Evolutionary conservation across 768 basidiomycete genomes (phyloP).

Genomic region (Leccinum variicolor): DNA sequence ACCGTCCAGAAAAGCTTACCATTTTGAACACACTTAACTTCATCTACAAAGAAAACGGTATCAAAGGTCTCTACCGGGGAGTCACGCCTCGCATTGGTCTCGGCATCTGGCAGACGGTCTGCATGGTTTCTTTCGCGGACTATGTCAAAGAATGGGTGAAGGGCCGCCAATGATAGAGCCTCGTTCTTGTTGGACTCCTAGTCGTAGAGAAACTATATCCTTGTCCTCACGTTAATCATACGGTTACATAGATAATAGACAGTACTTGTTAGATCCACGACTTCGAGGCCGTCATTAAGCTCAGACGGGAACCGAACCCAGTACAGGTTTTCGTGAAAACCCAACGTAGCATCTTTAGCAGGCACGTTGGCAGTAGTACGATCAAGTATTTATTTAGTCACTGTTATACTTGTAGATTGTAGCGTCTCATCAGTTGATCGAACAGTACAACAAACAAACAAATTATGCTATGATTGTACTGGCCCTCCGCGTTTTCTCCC

Average conservation of each 20-base stretch:
- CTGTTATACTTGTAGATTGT: too few relatives aligned
- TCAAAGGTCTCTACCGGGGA: slow-evolving; percentile 95
- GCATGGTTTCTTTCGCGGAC: slow-evolving; percentile 98
- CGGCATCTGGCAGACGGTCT: slow-evolving; percentile 96
- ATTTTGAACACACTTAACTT: slow-evolving; percentile 89
- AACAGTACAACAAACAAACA: too few relatives aligned
- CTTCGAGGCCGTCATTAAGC: neutral
- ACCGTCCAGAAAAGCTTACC: slow-evolving; percentile 89
- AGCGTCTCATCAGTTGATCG: too few relatives aligned
- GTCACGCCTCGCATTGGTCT: slow-evolving; percentile 96
- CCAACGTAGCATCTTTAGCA: too few relatives aligned
- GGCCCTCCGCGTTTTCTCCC: too few relatives aligned
- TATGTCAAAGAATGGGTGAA: slow-evolving; percentile 90
- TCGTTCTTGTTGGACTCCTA: slow-evolving; percentile 2
- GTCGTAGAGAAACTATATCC: slow-evolving; percentile 25
- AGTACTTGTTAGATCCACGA: too few relatives aligned
- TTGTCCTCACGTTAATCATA: slow-evolving; percentile 15
- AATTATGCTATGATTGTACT: too few relatives aligned
- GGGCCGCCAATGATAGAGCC: slow-evolving; percentile 26
- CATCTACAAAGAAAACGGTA: slow-evolving; percentile 94
- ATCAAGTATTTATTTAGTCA: too few relatives aligned
- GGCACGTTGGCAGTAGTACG: too few relatives aligned
- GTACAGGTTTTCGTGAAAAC: too few relatives aligned
- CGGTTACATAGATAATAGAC: slow-evolving; percentile 2
- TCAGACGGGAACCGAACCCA: too few relatives aligned